Conservation (phyloP, 129 eudicot genomes). For the Scalesia atractyloides region DNA sequence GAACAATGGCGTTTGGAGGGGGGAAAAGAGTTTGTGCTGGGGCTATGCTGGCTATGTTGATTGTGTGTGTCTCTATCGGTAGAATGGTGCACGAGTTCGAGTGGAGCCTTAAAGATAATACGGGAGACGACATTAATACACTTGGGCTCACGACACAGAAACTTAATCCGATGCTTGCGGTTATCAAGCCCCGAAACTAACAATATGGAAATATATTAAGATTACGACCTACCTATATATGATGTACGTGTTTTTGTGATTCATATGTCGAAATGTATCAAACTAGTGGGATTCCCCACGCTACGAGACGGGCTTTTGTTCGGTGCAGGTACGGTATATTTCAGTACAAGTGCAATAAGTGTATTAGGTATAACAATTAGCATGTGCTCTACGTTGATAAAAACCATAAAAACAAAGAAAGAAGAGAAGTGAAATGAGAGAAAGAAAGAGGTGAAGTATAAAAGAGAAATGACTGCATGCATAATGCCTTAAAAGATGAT, state of each 20-base stretch:
- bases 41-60: slow-evolving; percentile 52
- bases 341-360: too few relatives aligned
- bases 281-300: too few relatives aligned
- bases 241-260: not conserved
- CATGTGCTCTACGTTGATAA: too few relatives aligned
- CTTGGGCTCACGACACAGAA: slow-evolving; percentile 53
- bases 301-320: too few relatives aligned
- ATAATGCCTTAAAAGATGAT: too few relatives aligned
- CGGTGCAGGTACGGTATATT: too few relatives aligned
- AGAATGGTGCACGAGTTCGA: slow-evolving; percentile 63
- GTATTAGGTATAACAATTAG: too few relatives aligned
- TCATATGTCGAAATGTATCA: too few relatives aligned
- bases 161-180: slow-evolving; percentile 60
- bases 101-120: slow-evolving; percentile 49
- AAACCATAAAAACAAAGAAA: too few relatives aligned
- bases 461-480: too few relatives aligned
- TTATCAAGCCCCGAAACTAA: slow-evolving; percentile 39
- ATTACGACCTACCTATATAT: not conserved
- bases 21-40: slow-evolving; percentile 42
- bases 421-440: too few relatives aligned
- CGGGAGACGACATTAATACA: slow-evolving; percentile 44
- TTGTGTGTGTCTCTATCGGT: slow-evolving; percentile 47
- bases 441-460: too few relatives aligned
- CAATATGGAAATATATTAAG: not conserved
- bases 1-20: slow-evolving; percentile 39